These are phyloP conservation scores for Cymbidium sinense DNA, from an alignment of 106 monocot genomes.

Conservation along the genomic window DNA sequence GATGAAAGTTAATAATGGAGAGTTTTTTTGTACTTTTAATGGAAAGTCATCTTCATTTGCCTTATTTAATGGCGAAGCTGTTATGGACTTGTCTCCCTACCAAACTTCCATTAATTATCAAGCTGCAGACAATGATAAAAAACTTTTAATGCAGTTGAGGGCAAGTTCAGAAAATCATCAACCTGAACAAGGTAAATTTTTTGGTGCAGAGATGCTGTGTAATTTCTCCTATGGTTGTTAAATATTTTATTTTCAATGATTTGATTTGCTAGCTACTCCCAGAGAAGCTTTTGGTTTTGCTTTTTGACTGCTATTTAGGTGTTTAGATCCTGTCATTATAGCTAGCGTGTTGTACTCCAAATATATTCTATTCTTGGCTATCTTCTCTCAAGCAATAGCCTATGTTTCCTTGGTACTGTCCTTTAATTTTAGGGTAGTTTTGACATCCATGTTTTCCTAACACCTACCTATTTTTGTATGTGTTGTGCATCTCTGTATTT, in stretches of 20 bases:
- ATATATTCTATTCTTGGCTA: not conserved
- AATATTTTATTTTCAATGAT: not conserved
- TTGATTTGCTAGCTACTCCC: not conserved
- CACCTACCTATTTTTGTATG: not conserved
- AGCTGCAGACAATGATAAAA: slow-evolving; percentile 19
- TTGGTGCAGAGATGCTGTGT: not conserved
- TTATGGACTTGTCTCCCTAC: slow-evolving; percentile 36
- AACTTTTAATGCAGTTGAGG: slow-evolving; percentile 32
- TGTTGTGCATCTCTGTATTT: not conserved
- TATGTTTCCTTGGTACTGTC: not conserved
- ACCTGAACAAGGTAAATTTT: slow-evolving; percentile 29
- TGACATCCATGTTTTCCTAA: not conserved
- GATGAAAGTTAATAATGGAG: slow-evolving; percentile 44
- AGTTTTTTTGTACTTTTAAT: slow-evolving; percentile 33
- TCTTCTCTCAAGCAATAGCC: not conserved
- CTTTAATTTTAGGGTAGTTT: not conserved
- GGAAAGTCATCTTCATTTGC: slow-evolving; percentile 76
- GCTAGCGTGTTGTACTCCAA: not conserved
- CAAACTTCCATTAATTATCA: slow-evolving; percentile 42
- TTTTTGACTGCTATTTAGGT: not conserved
- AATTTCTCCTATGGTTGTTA: not conserved
- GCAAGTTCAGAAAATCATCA: slow-evolving; percentile 23
- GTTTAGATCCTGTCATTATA: not conserved
- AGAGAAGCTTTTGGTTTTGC: not conserved
- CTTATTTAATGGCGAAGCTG: slow-evolving; percentile 43